A percentile compares a stretch with the other conserved stretches of the same genome.
These are phyloP conservation scores for Serendipita sp. DNA, from an alignment of 768 basidiomycete genomes.

Conservation along the genomic window DNA sequence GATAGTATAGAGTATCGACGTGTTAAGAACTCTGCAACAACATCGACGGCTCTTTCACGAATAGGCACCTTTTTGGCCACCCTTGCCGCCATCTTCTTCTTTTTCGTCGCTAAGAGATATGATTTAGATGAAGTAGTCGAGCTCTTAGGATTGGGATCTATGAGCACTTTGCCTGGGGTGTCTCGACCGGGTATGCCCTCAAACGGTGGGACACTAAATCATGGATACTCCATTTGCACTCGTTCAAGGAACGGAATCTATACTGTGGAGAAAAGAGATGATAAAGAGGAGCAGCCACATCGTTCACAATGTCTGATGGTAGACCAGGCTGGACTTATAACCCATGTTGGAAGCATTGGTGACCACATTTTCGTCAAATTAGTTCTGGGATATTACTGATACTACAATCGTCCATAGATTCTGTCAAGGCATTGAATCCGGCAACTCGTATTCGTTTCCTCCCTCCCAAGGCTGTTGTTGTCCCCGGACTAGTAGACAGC, in stretches of 20 bases:
- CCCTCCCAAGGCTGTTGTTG: slow-evolving; percentile 36
- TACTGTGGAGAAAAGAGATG: slow-evolving; percentile 45
- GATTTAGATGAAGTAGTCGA: neutral
- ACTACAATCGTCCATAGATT: neutral
- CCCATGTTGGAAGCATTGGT: slow-evolving; percentile 35
- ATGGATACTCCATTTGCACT: neutral
- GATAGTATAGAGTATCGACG: neutral
- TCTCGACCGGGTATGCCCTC: neutral
- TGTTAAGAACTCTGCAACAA: neutral
- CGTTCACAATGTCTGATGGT: slow-evolving; percentile 21
- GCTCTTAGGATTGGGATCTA: neutral
- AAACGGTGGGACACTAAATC: neutral
- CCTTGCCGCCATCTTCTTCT: neutral
- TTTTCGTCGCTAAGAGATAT: neutral
- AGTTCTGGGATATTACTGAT: neutral
- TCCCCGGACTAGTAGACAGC: slow-evolving; percentile 64
- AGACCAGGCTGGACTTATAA: slow-evolving; percentile 31
- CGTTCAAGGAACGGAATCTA: slow-evolving; percentile 28
- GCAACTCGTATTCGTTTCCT: slow-evolving; percentile 21
- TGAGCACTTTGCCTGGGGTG: neutral
- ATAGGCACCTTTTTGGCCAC: neutral
- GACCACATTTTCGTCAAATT: neutral
- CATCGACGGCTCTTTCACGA: neutral
- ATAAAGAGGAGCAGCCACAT: slow-evolving; percentile 20
- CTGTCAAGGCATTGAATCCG: slow-evolving; percentile 24